A percentile compares a stretch with the other conserved stretches of the same genome.
These are phyloP conservation scores for Pouteria campechiana DNA, from an alignment of 179 eudicot species.

Conservation along the genomic window DNA sequence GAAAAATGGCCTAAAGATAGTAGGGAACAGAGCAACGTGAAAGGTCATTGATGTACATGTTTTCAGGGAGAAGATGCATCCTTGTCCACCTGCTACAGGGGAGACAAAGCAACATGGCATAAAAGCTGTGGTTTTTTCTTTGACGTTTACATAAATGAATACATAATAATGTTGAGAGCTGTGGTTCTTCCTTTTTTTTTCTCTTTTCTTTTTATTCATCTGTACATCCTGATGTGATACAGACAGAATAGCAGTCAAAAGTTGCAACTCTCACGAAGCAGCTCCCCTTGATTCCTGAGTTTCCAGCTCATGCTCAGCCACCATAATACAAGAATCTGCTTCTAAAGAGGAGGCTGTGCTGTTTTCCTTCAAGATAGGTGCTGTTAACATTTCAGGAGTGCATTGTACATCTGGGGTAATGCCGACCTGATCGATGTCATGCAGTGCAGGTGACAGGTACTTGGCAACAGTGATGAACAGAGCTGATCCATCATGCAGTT, in stretches of 20 bases:
- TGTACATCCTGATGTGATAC: no score
- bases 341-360: constrained; percentile 30
- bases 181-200: no score
- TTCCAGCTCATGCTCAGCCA: constrained; percentile 89
- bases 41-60: no score
- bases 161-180: no score
- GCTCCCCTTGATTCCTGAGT: constrained; percentile 58
- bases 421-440: constrained; percentile 83
- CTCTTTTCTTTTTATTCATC: no score
- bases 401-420: constrained; percentile 86
- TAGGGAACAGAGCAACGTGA: no score
- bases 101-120: no score
- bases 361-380: constrained; percentile 12
- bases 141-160: no score
- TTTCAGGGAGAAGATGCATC: no score
- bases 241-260: background rate
- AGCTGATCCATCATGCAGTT: constrained; percentile 86
- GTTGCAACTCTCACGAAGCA: constrained; percentile 71
- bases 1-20: no score
- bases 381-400: constrained; percentile 61
- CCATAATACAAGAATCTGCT: constrained; percentile 79
- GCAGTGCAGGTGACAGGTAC: constrained; percentile 79
- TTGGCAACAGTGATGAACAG: constrained; percentile 84
- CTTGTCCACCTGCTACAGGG: no score
- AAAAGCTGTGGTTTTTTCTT: no score